Percentiles rank a stretch among this genome's conserved stretches.
Conservation (phyloP, 495 filamentous ascomycete species). For the Collariella sp. region DNA sequence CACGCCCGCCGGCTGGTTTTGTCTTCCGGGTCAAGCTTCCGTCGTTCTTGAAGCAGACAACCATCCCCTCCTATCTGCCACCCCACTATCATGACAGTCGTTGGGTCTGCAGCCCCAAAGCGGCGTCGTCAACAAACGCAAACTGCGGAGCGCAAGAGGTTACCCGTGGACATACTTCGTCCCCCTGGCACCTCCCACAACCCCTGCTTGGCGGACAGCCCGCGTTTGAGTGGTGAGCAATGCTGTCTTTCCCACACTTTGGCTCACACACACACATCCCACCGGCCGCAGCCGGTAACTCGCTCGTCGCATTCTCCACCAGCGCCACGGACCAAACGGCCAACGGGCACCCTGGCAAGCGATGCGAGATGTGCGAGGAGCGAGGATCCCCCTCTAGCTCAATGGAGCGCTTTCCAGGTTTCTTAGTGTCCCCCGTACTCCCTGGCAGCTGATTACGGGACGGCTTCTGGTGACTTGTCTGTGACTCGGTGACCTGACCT, state of each 20-base stretch:
- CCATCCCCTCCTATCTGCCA: too few species aligned
- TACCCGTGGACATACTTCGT: neutral
- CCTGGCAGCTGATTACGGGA: constrained; percentile 23
- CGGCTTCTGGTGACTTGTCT: constrained; percentile 11
- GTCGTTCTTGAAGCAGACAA: too few species aligned
- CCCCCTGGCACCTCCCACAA: neutral
- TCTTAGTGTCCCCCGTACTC: constrained; percentile 10
- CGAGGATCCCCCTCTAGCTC: constrained; percentile 19
- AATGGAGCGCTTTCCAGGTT: constrained; percentile 8
- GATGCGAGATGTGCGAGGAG: constrained; percentile 23
- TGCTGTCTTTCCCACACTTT: neutral
- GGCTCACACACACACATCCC: neutral
- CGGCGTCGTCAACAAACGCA: too few species aligned
- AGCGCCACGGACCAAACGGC: constrained; percentile 10
- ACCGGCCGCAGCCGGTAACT: neutral
- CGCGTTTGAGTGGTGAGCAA: neutral
- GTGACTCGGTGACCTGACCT: constrained; percentile 21
- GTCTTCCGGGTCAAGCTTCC: neutral
- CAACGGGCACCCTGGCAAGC: constrained; percentile 16
- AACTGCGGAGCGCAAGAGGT: too few species aligned
- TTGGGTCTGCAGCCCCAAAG: too few species aligned
- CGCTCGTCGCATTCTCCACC: constrained; percentile 7
- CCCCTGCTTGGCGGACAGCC: neutral
- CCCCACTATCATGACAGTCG: too few species aligned
- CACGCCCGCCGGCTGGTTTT: neutral